Evolutionary conservation across 192 early-diverging fungal species (phyloP).

Genomic region (Backusella tarrabulga): DNA sequence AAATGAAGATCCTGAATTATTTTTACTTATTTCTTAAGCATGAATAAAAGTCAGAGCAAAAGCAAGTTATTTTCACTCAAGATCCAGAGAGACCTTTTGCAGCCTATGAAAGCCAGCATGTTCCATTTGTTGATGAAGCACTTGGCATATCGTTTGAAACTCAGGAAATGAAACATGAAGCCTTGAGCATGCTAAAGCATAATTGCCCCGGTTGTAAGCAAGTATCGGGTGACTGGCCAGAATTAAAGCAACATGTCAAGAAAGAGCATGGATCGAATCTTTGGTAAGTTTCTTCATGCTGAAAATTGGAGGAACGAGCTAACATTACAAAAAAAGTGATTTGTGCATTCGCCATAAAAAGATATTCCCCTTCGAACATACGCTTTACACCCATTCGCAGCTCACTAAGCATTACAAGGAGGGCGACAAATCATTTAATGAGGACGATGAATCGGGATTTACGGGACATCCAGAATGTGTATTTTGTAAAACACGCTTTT

Average conservation of each 20-base stretch:
- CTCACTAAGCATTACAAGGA: constrained; percentile 72
- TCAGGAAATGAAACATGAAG: constrained; percentile 70
- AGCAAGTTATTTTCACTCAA: constrained; percentile 72
- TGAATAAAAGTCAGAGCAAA: constrained; percentile 65
- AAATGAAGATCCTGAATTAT: background rate
- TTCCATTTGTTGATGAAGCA: constrained; percentile 64
- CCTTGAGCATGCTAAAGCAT: constrained; percentile 70
- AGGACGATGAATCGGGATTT: constrained; percentile 60
- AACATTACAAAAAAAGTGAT: constrained; percentile 56
- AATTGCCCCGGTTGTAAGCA: constrained; percentile 90
- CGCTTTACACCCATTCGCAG: constrained; percentile 72
- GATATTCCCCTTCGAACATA: constrained; percentile 91
- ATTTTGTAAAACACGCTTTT: constrained; percentile 83
- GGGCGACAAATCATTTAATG: constrained; percentile 58
- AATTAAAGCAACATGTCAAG: constrained; percentile 83
- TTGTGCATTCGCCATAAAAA: constrained; percentile 89
- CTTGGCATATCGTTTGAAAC: constrained; percentile 79
- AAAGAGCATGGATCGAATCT: constrained; percentile 69
- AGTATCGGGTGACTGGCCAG: constrained; percentile 72
- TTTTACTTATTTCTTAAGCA: background rate
- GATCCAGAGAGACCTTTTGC: constrained; percentile 56
- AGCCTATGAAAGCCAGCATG: constrained; percentile 43
- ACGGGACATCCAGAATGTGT: constrained; percentile 88
- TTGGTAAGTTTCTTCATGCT: constrained; percentile 56
- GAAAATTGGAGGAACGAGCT: background rate